Evolutionary conservation across 768 basidiomycete genomes (phyloP).

Genomic region (Scleroderma bovista): DNA sequence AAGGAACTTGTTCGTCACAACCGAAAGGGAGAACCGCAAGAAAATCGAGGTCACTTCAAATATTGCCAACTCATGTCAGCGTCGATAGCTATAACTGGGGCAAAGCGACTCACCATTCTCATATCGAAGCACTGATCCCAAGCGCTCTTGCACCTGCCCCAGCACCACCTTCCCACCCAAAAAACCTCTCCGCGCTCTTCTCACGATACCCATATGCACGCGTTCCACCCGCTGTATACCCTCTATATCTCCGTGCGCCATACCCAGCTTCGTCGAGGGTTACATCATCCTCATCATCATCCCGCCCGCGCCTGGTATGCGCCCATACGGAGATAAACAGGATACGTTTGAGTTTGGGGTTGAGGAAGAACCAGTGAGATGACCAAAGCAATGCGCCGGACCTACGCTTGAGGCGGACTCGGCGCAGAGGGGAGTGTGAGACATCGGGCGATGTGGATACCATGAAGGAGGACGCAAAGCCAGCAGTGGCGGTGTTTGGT

Average conservation of each 20-base stretch:
- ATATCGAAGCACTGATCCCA: conserved; percentile 44
- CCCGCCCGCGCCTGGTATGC: conserved; percentile 55
- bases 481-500: conserved; percentile 17
- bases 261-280: conserved; percentile 21
- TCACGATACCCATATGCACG: conserved; percentile 22
- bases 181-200: conserved; percentile 52
- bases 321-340: conserved; percentile 93
- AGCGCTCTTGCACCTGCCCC: conserved; percentile 83
- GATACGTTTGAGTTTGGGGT: conserved; percentile 87
- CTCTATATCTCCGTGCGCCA: conserved; percentile 3
- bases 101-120: conserved; percentile 1
- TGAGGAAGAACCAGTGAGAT: conserved; percentile 95
- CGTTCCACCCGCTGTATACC: not conserved
- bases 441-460: not conserved
- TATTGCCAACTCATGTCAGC: not conserved
- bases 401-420: conserved; percentile 47
- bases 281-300: conserved; percentile 37
- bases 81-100: not conserved
- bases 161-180: conserved; percentile 71
- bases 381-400: conserved; percentile 89
- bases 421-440: conserved; percentile 18
- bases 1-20: too few species aligned
- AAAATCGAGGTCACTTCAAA: too few species aligned
- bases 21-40: too few species aligned
- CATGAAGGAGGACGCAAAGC: conserved; percentile 4